Conservation (phyloP, 1,284 basidiomycete genomes). For the Hypsizygus ulmarius region DNA sequence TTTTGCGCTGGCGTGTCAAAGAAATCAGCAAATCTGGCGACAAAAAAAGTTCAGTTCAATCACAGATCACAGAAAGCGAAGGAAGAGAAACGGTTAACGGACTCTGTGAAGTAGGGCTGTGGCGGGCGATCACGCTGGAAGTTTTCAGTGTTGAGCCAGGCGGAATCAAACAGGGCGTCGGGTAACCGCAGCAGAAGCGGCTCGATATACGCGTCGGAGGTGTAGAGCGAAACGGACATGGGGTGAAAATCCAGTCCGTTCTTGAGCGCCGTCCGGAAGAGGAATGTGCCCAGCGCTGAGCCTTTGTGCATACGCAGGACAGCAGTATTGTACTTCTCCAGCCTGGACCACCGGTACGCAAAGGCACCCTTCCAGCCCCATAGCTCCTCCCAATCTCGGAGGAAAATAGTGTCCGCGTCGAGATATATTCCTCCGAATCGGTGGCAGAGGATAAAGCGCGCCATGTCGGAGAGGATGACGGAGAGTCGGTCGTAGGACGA, state of each 20-base stretch:
- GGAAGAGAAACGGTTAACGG: conserved; percentile 24
- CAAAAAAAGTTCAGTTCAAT: not conserved
- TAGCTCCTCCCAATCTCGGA: conserved; percentile 82
- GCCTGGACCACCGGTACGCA: conserved; percentile 74
- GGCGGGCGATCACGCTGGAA: conserved; percentile 77
- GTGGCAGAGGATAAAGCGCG: conserved; percentile 75
- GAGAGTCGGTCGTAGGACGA: conserved; percentile 69
- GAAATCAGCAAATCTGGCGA: conserved; percentile 62
- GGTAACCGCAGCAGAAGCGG: conserved; percentile 65
- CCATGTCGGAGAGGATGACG: conserved; percentile 79
- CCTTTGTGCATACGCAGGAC: conserved; percentile 72
- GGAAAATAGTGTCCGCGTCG: conserved; percentile 75
- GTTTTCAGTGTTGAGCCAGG: conserved; percentile 78
- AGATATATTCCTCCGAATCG: conserved; percentile 80
- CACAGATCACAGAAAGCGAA: not conserved
- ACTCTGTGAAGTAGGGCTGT: conserved; percentile 77
- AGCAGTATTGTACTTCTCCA: conserved; percentile 78
- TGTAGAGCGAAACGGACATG: conserved; percentile 72
- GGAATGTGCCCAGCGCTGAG: conserved; percentile 68
- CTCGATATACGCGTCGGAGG: conserved; percentile 66
- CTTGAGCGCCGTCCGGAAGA: conserved; percentile 75
- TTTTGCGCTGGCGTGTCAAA: conserved; percentile 67
- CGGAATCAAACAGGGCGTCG: conserved; percentile 77
- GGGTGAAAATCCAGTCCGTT: conserved; percentile 81
- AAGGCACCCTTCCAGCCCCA: conserved; percentile 82